Percentiles rank a stretch among this genome's conserved stretches.
Conservation (phyloP, 148 eudicot species). For the Dianthus caryophyllus region DNA sequence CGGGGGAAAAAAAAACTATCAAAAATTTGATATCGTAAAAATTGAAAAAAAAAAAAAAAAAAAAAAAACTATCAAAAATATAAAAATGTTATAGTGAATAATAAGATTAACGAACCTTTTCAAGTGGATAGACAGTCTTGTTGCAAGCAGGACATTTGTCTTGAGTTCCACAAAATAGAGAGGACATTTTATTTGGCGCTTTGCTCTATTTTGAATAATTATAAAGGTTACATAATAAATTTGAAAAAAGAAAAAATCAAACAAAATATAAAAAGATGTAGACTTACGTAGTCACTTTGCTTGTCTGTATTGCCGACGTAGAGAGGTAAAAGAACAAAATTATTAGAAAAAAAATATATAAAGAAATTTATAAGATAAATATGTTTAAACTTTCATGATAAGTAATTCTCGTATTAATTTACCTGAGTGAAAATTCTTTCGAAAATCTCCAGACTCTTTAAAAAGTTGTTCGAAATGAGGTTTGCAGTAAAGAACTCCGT, state of each 20-base stretch:
- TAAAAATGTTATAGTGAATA: too few species aligned
- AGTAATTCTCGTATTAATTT: too few species aligned
- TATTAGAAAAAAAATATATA: not conserved
- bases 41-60: too few species aligned
- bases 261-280: not conserved
- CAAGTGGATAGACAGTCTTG: constrained; percentile 90
- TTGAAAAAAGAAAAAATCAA: not conserved
- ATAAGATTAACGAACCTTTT: too few species aligned
- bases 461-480: constrained; percentile 94
- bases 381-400: too few species aligned
- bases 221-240: not conserved
- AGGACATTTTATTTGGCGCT: constrained; percentile 69
- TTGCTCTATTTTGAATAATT: constrained; percentile 32
- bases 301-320: constrained; percentile 42
- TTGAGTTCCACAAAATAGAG: constrained; percentile 76
- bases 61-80: too few species aligned
- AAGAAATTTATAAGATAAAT: not conserved
- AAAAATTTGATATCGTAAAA: too few species aligned
- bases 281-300: constrained; percentile 51
- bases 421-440: constrained; percentile 86
- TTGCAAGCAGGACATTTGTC: constrained; percentile 75
- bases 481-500: constrained; percentile 95
- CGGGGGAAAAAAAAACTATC: too few species aligned
- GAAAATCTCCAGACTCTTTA: constrained; percentile 92
- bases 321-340: not conserved